Evolutionary conservation across 2,329 filamentous ascomycete genomes (phyloP).

Genomic region (Xylaria sp.): DNA sequence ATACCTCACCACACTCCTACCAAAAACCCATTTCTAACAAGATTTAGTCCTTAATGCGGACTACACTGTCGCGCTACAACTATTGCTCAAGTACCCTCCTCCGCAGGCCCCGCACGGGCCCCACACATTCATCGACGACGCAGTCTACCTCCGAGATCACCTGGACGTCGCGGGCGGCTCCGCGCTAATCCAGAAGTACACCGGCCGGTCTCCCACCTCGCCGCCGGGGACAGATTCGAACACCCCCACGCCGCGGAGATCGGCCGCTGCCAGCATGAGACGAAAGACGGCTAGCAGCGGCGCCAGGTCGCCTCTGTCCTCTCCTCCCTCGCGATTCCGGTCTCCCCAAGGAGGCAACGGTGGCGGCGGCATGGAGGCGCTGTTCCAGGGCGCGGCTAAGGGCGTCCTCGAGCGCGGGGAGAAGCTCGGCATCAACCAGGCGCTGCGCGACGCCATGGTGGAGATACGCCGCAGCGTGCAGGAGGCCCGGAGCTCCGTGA

Average conservation of each 20-base stretch:
- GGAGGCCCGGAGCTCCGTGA: constrained; percentile 51
- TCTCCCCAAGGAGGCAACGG: constrained; percentile 57
- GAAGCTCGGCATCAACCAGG: constrained; percentile 78
- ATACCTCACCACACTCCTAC: background rate
- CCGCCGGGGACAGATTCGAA: constrained; percentile 31
- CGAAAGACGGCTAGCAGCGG: constrained; percentile 46
- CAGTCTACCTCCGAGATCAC: constrained; percentile 71
- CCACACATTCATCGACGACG: constrained; percentile 83
- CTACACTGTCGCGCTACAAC: constrained; percentile 80
- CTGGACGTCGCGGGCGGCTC: constrained; percentile 64
- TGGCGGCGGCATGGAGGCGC: constrained; percentile 69
- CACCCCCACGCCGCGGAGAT: constrained; percentile 41
- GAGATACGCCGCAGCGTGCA: constrained; percentile 80
- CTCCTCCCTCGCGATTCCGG: constrained; percentile 53
- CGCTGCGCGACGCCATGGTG: constrained; percentile 77
- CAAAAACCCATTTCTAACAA: constrained; percentile 27
- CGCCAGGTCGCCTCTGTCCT: constrained; percentile 51
- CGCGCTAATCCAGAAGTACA: constrained; percentile 72
- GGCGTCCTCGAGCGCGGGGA: constrained; percentile 74
- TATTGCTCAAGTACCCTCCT: constrained; percentile 81
- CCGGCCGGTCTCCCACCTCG: constrained; percentile 53
- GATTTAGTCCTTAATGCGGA: constrained; percentile 76
- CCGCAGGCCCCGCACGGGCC: constrained; percentile 66
- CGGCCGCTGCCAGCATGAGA: constrained; percentile 41
- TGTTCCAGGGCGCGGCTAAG: constrained; percentile 77